Base-by-base conservation (phyloP, 208 protist genomes). In the Blechomonas ayalai region DNA sequence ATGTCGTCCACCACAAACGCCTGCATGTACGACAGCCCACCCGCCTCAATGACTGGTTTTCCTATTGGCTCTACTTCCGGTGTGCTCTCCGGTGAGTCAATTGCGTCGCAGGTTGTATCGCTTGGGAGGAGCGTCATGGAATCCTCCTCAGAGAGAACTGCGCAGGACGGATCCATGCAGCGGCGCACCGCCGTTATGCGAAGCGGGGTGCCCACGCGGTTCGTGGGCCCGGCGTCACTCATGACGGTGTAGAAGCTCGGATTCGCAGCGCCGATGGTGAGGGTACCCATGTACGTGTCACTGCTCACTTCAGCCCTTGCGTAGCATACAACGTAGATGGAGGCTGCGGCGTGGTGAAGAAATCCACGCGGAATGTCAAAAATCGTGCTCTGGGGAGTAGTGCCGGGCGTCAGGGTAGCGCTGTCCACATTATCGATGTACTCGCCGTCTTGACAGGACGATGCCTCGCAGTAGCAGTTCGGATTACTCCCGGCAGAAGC, bases 291-390 rank as follows among this genome's bases (percentile, higher is more conserved):
- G 62, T 89, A 95, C 28, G 75, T 82, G 33, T 60, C 64, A 6
- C 56, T 45, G 0, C 33, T 34, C n/a, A 13, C 29, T 2, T 20
- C 34, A 19, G 65, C 45, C 13, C 50, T 59, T 7, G 28, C 56
- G 64, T 95, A 95, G 62, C 87, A 95, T 15, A 86, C 67, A 8
- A 85, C 44, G 52, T 90, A 95, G 32, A 76, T 58, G 41, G 81
- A 70, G 43, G 43, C 38, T 50, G 50, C 77, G 62, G 61, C 53
- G 53, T 90, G 85, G 60, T 91, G 90, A 49, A 64, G 52, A 57
- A 95, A 90, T 38, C 87, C 87, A 12, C 48, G 50, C 2, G 67
- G 50, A 19, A 56, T 59, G 38, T 46, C 65, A 63, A 66, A 77
- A 32, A 42, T 24, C 27, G 52, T 52, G 47, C 51, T 69, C 12